These are phyloP conservation scores for Trametes sp. DNA, from an alignment of 1,284 basidiomycete species.

Conservation along the genomic window DNA sequence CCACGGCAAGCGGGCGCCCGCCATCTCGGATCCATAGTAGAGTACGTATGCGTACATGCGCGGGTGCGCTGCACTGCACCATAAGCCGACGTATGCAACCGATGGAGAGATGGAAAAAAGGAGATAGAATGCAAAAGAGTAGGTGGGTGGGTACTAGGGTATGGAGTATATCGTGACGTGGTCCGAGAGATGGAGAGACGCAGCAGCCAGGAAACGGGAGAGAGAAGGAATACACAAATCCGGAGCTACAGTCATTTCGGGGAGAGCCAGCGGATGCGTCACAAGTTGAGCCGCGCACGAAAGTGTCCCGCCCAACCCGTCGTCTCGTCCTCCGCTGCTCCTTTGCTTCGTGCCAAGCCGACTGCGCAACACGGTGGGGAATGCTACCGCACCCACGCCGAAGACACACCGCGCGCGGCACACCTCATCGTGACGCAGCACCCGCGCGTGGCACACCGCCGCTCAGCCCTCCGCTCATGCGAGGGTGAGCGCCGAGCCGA, in stretches of 20 bases:
- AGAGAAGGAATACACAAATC: neutral
- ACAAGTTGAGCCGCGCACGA: neutral
- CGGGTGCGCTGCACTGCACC: neutral
- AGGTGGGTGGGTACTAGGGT: neutral
- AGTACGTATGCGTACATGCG: neutral
- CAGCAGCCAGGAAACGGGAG: neutral
- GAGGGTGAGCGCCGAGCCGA: constrained; percentile 40
- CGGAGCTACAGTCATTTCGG: neutral
- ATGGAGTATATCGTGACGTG: constrained; percentile 5
- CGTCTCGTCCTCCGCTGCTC: neutral
- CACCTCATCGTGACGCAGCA: neutral
- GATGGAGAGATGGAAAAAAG: neutral
- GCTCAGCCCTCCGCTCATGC: no score
- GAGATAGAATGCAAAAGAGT: neutral
- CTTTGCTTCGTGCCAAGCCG: neutral
- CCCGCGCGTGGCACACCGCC: neutral
- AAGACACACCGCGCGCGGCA: neutral
- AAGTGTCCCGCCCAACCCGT: neutral
- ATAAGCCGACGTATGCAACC: neutral
- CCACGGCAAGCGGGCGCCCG: no score
- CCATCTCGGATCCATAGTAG: no score
- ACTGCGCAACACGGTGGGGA: neutral
- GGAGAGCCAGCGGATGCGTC: neutral
- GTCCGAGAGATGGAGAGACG: neutral
- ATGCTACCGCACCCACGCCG: neutral